Evolutionary conservation across 1,284 basidiomycete species (phyloP).

Genomic region (Ceratobasidium sp.): DNA sequence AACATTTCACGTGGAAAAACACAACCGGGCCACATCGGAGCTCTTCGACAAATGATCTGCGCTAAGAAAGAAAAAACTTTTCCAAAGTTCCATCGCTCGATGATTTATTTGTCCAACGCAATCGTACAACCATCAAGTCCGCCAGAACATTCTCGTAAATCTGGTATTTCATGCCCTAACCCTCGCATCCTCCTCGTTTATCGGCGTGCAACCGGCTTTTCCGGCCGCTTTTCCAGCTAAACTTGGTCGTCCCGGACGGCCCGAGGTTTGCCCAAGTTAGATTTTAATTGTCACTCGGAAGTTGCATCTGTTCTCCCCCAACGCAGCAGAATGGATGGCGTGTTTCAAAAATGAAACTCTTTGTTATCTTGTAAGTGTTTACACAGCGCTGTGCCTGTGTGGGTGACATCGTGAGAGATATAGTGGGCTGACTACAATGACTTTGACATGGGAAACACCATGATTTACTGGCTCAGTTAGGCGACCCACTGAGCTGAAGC

Average conservation of each 20-base stretch:
- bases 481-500: constrained; percentile 7
- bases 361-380: neutral
- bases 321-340: too few species aligned
- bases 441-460: neutral
- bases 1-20: constrained; percentile 21
- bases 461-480: neutral
- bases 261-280: constrained; percentile 19
- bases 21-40: constrained; percentile 8
- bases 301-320: too few species aligned
- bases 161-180: constrained; percentile 20
- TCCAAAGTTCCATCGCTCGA: neutral
- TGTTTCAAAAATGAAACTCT: too few species aligned
- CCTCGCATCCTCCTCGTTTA: constrained; percentile 25
- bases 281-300: neutral
- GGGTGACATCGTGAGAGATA: too few species aligned
- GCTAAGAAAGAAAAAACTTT: constrained; percentile 7
- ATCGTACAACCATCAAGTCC: constrained; percentile 26
- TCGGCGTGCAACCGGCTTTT: constrained; percentile 3
- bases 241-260: constrained; percentile 8
- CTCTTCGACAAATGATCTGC: constrained; percentile 17
- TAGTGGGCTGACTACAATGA: too few species aligned
- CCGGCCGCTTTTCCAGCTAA: neutral
- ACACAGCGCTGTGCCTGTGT: too few species aligned
- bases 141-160: constrained; percentile 2
- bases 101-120: constrained; percentile 12